Conservation (phyloP, 345 rosid genomes). For the Theobroma cacao region DNA sequence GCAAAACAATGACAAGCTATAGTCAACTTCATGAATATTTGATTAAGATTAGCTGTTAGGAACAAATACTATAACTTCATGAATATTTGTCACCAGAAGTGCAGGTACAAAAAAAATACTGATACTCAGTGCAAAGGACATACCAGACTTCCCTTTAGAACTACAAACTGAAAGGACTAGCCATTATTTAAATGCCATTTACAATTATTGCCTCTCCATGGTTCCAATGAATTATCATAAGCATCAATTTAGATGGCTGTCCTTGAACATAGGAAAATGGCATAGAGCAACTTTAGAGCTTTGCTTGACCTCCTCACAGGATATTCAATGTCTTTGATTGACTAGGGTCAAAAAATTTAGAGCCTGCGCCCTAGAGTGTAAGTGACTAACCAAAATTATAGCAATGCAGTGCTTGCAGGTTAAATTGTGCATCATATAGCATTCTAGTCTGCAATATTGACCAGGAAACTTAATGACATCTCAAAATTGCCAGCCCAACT, state of each 20-base stretch:
- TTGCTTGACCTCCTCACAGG: constrained; percentile 1
- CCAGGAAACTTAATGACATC: not conserved
- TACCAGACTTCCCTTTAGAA: not conserved
- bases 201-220: not conserved
- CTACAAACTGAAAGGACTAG: not conserved
- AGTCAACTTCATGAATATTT: not conserved
- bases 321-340: not conserved
- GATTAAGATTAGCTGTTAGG: not conserved
- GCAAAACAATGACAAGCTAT: constrained; percentile 17
- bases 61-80: not conserved
- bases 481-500: not conserved
- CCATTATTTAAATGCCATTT: not conserved
- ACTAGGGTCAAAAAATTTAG: not conserved
- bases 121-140: not conserved
- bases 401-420: not conserved
- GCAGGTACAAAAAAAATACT: not conserved
- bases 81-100: not conserved
- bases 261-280: not conserved
- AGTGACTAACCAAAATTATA: not conserved
- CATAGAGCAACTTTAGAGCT: not conserved
- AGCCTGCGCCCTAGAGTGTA: not conserved
- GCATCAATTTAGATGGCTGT: not conserved
- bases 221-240: not conserved
- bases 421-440: not conserved
- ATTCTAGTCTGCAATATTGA: not conserved